Evolutionary conservation across 106 monocot genomes (phyloP), one percentile per base, ranked within the genome.

Genomic region (Acanthochlamys bracteata): DNA sequence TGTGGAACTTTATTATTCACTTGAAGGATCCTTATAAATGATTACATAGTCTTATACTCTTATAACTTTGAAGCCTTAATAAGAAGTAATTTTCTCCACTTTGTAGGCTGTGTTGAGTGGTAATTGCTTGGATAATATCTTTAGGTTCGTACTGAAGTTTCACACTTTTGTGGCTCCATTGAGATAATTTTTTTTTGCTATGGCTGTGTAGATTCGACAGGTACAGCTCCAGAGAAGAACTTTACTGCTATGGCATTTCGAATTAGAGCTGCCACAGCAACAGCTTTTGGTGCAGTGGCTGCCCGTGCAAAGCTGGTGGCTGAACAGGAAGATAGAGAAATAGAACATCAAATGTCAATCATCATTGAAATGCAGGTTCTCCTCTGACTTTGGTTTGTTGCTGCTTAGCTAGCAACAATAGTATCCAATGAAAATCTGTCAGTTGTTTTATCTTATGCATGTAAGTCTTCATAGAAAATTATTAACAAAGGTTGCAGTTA

Each of bases 241-340:
- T 84, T 84, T 66, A 69, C 69, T 47, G 70, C 78, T 25, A 78
- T 64, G 41, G 71, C 76, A 39, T 82, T 84, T 71, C 84, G 63
- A 69, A 68, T 83, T 17, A 84, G 82, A 74, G 90, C 84, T 23
- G 76, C 84, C 47, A 76, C 82, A 65, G 84, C 80, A 4, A 95
- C 90, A 41, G 76, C 90, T 53, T 57, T 95, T 21, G 95, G 86
- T 16, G 74, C 76, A 60, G 74, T 70, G 19, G 86, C 90, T 61
- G 86, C 90, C 73, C 86, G 75, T 78, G 89, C 95, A 39, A 90
- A 84, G n/a, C 72, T 96, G 55, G 59, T 84, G 41, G 90, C 95
- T 20, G 80, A 90, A 56, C 90, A 88, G 39, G 95, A 96, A 67
- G 81, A 87, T 23, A 78, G 78, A 68, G 87, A 96, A 74, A 87